Evolutionary conservation across 208 protist genomes (phyloP).

Genomic region (Leptomonas pyrrhocoris): DNA sequence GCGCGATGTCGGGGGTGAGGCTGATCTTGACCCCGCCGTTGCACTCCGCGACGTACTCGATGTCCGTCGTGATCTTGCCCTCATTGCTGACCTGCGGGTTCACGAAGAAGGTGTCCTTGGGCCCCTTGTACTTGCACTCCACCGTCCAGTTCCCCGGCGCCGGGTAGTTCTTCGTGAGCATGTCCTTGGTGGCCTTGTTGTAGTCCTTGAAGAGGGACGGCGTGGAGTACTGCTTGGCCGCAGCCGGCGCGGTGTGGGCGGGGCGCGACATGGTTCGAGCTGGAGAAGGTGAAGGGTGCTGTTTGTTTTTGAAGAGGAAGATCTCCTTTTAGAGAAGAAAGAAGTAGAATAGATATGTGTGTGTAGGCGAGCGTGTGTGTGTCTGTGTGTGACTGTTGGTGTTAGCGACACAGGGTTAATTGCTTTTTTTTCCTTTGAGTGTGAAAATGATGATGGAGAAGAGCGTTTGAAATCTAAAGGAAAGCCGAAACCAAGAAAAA

Average conservation of each 20-base stretch:
- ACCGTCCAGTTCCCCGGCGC: conserved; percentile 59
- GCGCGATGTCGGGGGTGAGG: conserved; percentile 38
- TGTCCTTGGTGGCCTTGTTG: conserved; percentile 77
- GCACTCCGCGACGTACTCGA: conserved; percentile 66
- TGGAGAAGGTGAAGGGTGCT: not conserved
- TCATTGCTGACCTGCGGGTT: conserved; percentile 54
- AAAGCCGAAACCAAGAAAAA: not conserved
- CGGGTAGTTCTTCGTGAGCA: conserved; percentile 74
- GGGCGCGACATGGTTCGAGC: not conserved
- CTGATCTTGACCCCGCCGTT: conserved; percentile 57
- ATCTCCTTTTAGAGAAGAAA: no score
- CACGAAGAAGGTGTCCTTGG: conserved; percentile 59
- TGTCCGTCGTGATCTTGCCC: conserved; percentile 50
- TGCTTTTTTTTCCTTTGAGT: no score
- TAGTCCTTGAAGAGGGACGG: conserved; percentile 78
- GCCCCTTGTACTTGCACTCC: conserved; percentile 81
- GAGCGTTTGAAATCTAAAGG: no score
- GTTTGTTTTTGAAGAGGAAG: no score
- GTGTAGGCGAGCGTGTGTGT: no score
- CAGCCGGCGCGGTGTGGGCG: not conserved
- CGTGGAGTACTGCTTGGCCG: conserved; percentile 26
- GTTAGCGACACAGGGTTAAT: no score
- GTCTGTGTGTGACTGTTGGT: no score
- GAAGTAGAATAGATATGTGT: no score
- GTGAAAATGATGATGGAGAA: no score